Evolutionary conservation across 2,329 filamentous ascomycete species (phyloP), one percentile per base, ranked within the genome.

Genomic region (Pseudogymnoascus sp.): DNA sequence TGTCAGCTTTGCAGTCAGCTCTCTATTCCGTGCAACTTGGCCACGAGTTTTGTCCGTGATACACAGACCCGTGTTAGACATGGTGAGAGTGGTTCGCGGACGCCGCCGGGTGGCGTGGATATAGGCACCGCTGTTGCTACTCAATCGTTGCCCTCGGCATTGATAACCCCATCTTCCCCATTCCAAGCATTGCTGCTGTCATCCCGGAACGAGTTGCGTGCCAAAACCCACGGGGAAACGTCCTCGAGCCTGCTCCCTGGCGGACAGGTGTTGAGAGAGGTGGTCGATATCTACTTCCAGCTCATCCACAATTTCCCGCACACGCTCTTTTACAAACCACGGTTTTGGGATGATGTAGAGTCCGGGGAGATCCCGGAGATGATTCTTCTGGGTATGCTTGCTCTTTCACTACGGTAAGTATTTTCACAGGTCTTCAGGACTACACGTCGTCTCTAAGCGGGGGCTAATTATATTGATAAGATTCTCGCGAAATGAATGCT

Each of bases 401-500:
- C 61, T 10, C 33, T 63, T 26, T 59, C 61, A 22, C 33, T 46
- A 11, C 56, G 61, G 61, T 63, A 4, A 38, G 24, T 26, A 22
- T 62, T 22, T 3, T 41, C 16, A 22, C 38, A 4, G 8, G 38
- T 41, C 16, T 41, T 22, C 10, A 19, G 38, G 8, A 11, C 38
- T 22, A 3, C 6, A 41, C 2, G 4, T 22, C 16, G 8, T 41
- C 38, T 22, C 16, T 19, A 12, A 6, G 38, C 16, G 16, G 31
- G 6, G 38, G 38, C 38, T 41, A 41, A 41, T 22, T 22, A 12
- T 16, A 41, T 41, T 22, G 16, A 28, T 28, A 31, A 64, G 65
- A 26, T 65, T 65, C 28, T 65, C 65, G 26, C 53, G 33, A 6
- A 60, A 59, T 60, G 46, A 61, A 12, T 62, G 61, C 35, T 65